phyloP scores from a whole-genome alignment of 208 protist genomes.

The Histomonas meleagridis region DNA sequence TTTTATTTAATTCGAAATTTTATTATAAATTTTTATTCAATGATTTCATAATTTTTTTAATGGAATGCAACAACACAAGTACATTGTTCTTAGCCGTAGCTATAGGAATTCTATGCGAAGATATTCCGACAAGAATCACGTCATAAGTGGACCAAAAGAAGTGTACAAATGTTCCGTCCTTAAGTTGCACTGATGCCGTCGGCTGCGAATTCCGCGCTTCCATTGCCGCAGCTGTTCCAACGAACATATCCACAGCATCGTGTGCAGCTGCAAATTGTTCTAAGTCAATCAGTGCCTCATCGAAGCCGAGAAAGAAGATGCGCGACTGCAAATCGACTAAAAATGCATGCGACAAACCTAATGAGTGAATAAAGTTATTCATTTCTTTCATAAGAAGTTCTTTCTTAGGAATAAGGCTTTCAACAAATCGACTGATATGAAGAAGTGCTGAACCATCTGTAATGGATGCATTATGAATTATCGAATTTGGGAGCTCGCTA shows the following conservation, averaged over 20 bases:
- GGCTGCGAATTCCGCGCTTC: background rate
- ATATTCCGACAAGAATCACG: background rate
- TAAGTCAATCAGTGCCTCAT: background rate
- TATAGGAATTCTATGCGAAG: background rate
- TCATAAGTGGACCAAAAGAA: slow-evolving; percentile 27
- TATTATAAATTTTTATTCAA: too few species aligned
- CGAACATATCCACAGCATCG: slow-evolving; percentile 9
- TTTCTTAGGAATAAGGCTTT: background rate
- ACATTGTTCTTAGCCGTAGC: slow-evolving; percentile 29
- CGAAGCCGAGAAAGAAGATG: background rate
- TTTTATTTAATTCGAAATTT: too few species aligned
- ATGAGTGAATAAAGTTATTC: background rate
- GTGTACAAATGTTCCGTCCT: background rate
- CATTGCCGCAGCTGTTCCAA: background rate
- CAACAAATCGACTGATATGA: background rate
- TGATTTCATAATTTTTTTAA: too few species aligned
- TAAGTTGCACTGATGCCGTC: background rate
- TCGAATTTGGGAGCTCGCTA: background rate
- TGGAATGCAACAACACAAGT: background rate
- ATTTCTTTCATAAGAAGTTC: background rate
- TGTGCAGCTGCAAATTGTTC: background rate
- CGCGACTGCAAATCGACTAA: background rate
- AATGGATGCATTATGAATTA: background rate
- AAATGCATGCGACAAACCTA: background rate
- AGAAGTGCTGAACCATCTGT: background rate